Evolutionary conservation across 176 grass and related monocot genomes (phyloP), one percentile per base, ranked within the genome.

Genomic region (Aegilops longissima): DNA sequence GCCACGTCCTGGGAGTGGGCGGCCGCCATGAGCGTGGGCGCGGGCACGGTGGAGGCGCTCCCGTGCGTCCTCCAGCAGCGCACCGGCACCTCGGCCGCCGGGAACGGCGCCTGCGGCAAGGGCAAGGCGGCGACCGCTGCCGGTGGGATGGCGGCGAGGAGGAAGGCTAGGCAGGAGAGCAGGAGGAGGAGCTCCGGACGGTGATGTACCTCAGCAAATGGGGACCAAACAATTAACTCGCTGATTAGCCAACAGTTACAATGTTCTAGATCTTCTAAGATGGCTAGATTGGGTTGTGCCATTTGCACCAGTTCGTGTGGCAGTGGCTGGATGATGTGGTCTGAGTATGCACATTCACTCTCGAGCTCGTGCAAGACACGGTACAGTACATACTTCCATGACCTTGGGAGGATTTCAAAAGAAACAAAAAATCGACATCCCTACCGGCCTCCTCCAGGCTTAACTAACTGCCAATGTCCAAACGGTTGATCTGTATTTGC

Each of bases 171-270:
- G 90, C 82, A 65, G 40, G 27, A 27, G 63, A 89, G 70, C 61
- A 87, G 12, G 90, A 97, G 83, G 92, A 92, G 84, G 67, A 88
- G 73, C 84, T 97, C 45, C 83, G 90, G 38, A 92, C 88, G 0
- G 78, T 91, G 21, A 90, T 92, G 88, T 89, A 92, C 88, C 66
- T 90, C 65, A 87, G 84, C 72, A 88, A 82, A 82, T 97, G 94
- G 92, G 90, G 90, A 12, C 92, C 92, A 45, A 97, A 93, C 70
- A 90, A 87, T 45, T 87, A 73, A 16, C 33, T 27, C 27, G 27
- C 27, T 27, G 27, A 27, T 27, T 27, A 27, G 27, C 27, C 27
- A 27, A 27, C 27, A 27, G 27, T 27, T 27, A 27, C 27, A 27
- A 27, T 27, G 27, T 27, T 27, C 27, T 27, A 27, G 27, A 27